These are phyloP conservation scores for Acmispon strigosus DNA, from an alignment of 306 rosid species.

Conservation along the genomic window DNA sequence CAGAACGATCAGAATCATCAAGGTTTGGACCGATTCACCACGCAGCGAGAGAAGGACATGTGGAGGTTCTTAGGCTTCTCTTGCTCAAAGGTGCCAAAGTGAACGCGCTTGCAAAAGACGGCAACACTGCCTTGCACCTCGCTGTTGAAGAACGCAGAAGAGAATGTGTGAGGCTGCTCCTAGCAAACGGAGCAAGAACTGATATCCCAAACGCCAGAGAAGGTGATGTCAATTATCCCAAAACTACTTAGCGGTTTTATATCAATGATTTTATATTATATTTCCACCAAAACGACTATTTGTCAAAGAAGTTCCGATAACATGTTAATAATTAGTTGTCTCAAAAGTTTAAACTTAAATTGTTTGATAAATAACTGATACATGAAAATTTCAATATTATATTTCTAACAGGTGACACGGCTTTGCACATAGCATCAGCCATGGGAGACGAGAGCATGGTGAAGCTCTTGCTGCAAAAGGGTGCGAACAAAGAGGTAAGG, in stretches of 20 bases:
- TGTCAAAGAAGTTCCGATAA: too few relatives aligned
- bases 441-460: constrained; percentile 67
- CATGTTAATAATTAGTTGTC: too few relatives aligned
- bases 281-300: too few relatives aligned
- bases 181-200: constrained; percentile 51
- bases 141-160: constrained; percentile 48
- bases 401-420: constrained; percentile 23
- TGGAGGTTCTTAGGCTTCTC: constrained; percentile 66
- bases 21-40: constrained; percentile 54
- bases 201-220: constrained; percentile 36
- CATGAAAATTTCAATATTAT: too few relatives aligned
- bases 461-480: constrained; percentile 58
- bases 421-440: constrained; percentile 62
- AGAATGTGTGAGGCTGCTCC: constrained; percentile 54
- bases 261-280: too few relatives aligned
- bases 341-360: too few relatives aligned
- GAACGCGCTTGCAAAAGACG: constrained; percentile 46
- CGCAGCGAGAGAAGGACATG: constrained; percentile 51
- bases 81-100: constrained; percentile 61
- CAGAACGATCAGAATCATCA: constrained; percentile 44
- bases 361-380: too few relatives aligned
- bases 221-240: not conserved
- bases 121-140: constrained; percentile 69
- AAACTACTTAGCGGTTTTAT: too few relatives aligned
- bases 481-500: constrained; percentile 57